Base-by-base conservation (phyloP, 768 basidiomycete genomes). In the Chalciporus piperatus region DNA sequence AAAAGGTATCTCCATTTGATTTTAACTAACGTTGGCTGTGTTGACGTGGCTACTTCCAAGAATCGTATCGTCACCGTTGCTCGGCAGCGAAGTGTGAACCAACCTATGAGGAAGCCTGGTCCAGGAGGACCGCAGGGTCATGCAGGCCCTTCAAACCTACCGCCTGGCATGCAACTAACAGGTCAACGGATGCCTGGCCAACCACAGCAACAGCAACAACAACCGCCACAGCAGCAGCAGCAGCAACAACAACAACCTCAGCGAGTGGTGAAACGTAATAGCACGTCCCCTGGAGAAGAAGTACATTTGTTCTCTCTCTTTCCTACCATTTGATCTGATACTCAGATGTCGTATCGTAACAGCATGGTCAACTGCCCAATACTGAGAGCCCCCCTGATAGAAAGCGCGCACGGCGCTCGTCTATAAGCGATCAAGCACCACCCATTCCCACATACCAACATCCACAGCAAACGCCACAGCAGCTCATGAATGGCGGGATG, bases 251-350 rank as follows among this genome's bases (percentile, higher is more conserved):
- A 52, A 13, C 53, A 52, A 10, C 58, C 64, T 16, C 42, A 49
- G 6, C 69, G 63, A 19, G 53, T 64, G 12, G 70, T 67, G 19
- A 83, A 84, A 58, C 75, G 83, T 56, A 82, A 70, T 56, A 84
- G 81, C 62, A 84, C 80, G 11, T 82, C 83, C 6, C 83, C 83
- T 6, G 77, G 75, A 32, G 83, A 83, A 67, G 83, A 84, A 60
- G 83, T 83, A 57, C 56, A 55, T 57, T 50, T 41, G 39, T 51
- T n/a, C 52, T 37, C 48, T 44, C n/a, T 41, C 2, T n/a, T n/a
- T 43, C 48, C 6, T 55, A 27, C 6, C 9, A 27, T 27, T 9
- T 5, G 27, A 27, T 27, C 45, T 56, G 33, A 57, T 46, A 19
- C 14, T 39, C 17, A 30, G 10, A 37, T 45, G 35, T 9, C 20